Evolutionary conservation across 495 filamentous ascomycete genomes (phyloP).

Genomic region (Penicillium daleae): DNA sequence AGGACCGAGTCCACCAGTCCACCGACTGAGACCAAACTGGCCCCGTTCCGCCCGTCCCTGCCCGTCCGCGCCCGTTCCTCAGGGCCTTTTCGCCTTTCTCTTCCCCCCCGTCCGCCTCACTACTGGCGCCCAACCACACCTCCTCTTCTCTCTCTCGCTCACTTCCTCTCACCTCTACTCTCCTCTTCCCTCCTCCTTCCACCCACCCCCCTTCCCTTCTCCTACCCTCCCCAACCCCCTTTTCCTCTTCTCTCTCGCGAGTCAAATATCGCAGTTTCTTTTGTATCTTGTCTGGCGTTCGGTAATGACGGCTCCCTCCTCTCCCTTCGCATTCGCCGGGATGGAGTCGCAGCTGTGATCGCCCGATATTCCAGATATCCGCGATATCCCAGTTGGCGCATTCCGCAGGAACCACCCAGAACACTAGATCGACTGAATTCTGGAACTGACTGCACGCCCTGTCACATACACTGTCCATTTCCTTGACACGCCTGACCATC

Average conservation of each 20-base stretch:
- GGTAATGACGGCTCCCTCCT: slow-evolving; percentile 28
- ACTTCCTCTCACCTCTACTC: background rate
- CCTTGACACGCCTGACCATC: slow-evolving; percentile 28
- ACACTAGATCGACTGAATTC: background rate
- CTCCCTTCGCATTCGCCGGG: slow-evolving; percentile 25
- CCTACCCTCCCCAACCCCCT: slow-evolving; percentile 13
- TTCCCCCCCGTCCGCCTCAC: slow-evolving; percentile 20
- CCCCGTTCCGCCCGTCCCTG: background rate
- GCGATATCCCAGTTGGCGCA: slow-evolving; percentile 28
- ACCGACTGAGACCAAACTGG: too few species aligned
- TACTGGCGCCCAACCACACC: slow-evolving; percentile 24
- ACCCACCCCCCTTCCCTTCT: slow-evolving; percentile 9
- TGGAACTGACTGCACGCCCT: slow-evolving; percentile 3
- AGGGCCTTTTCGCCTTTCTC: background rate
- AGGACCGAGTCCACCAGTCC: too few species aligned
- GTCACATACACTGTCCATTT: slow-evolving; percentile 18
- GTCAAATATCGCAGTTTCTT: slow-evolving; percentile 25
- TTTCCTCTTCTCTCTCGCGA: slow-evolving; percentile 19
- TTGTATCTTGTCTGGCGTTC: slow-evolving; percentile 34
- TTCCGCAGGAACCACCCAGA: slow-evolving; percentile 23
- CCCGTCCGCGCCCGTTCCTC: background rate
- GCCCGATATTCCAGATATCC: slow-evolving; percentile 18
- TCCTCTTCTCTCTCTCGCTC: background rate
- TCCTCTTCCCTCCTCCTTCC: slow-evolving; percentile 11
- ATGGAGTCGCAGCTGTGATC: slow-evolving; percentile 38